Base-by-base conservation (phyloP, 2,329 filamentous ascomycete species). In the Parafenestella ontariensis region DNA sequence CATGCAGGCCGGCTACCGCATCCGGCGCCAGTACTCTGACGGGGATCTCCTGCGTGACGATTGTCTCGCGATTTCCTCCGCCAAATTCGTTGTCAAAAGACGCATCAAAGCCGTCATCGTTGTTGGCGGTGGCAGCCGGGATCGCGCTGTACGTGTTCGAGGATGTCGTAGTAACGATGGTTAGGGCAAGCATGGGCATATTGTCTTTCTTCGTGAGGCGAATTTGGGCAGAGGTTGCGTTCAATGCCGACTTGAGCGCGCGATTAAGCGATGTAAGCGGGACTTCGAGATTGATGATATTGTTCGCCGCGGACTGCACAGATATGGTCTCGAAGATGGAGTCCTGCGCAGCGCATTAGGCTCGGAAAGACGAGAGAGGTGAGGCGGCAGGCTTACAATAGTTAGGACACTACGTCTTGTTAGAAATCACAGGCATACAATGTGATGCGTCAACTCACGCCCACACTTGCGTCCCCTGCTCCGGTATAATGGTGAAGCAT, bases 391-490 rank as follows among this genome's bases (percentile, higher is more conserved):
- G 65, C 76, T 73, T 70, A 80, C 75, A 53, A 78, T 75, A 3
- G 71, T 68, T 7, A 80, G 69, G 18, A 79, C 77, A 34, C 78
- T 81, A 49, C 9, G 42, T 15, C 1, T 44, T 6, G 51, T 69
- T 64, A 66, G 73, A 70, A 53, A 9, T 26, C 39, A 42, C 17
- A 34, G 48, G 40, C 28, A 43, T 50, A 39, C 49, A 43, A 54
- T 39, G 34, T 17, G 29, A 71, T 64, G 46, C 47, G 28, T 37
- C 58, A 40, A 87, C 88, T 72, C 83, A 93, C 83, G 92, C 91
- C 95, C 95, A 99, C 49, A 98, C 94, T 82, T 98, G 94, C 8
- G 92, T 96, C 56, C 95, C 94, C 69, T 91, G 89, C 73, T 97
- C 92, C 0, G 95, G 93, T 58, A 98, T 94, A 69, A 98, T 91